Percentiles rank a stretch among this genome's conserved stretches.
Evolutionary conservation across 2,329 filamentous ascomycete genomes (phyloP).

Genomic region (Fusarium euwallaceae): DNA sequence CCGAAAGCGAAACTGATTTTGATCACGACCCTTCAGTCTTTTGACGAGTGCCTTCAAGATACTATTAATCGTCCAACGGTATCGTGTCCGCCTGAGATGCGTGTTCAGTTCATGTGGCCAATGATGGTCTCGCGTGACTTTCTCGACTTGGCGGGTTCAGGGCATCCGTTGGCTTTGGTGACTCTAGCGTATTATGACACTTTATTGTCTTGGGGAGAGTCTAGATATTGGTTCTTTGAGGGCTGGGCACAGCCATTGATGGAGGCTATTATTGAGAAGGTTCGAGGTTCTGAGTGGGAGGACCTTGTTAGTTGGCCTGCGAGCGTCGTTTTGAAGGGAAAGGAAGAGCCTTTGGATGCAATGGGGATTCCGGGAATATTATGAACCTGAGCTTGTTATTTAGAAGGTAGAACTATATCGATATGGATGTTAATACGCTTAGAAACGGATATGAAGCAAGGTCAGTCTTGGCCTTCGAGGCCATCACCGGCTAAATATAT

Average conservation of each 20-base stretch:
- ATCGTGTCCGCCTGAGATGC: slow-evolving; percentile 21
- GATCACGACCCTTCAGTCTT: not conserved
- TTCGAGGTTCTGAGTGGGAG: slow-evolving; percentile 30
- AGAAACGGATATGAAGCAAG: not conserved
- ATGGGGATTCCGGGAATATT: not conserved
- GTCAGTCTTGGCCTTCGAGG: not conserved
- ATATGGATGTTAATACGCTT: not conserved
- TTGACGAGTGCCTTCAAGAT: not conserved
- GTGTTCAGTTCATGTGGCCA: slow-evolving; percentile 29
- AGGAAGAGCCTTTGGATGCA: not conserved
- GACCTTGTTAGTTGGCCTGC: slow-evolving; percentile 28
- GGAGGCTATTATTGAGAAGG: slow-evolving; percentile 30
- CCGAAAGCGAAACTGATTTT: not conserved
- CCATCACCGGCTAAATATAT: not conserved
- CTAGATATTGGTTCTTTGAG: slow-evolving; percentile 36
- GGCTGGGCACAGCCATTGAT: slow-evolving; percentile 24
- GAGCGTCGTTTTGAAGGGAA: slow-evolving; percentile 12
- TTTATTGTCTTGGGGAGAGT: slow-evolving; percentile 25
- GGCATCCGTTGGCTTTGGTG: slow-evolving; percentile 21
- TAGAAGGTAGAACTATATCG: not conserved
- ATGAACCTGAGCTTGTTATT: not conserved
- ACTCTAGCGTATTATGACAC: slow-evolving; percentile 32
- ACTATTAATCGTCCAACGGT: not conserved
- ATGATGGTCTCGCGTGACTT: slow-evolving; percentile 28
- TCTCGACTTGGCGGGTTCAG: slow-evolving; percentile 14